Evolutionary conservation across 495 filamentous ascomycete genomes (phyloP).

Genomic region (Cercophora samala): DNA sequence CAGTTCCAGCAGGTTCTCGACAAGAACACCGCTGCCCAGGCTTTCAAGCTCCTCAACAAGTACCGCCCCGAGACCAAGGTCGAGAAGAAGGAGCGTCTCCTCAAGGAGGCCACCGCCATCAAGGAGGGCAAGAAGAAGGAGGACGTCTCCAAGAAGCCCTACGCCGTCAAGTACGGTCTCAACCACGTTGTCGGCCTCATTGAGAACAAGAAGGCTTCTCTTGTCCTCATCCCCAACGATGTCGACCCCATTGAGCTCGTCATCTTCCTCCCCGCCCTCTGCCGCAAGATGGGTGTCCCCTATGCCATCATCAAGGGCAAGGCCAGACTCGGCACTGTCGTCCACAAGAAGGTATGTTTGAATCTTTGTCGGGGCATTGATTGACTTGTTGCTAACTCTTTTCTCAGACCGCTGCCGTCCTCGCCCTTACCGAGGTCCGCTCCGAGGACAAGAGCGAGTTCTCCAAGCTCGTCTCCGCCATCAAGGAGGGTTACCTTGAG

Average conservation of each 20-base stretch:
- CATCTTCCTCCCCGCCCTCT: slow-evolving; percentile 97
- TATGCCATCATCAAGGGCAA: slow-evolving; percentile 99
- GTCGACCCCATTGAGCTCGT: slow-evolving; percentile 99
- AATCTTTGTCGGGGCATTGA: background rate
- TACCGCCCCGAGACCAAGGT: slow-evolving; percentile 98
- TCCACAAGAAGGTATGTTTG: slow-evolving; percentile 91
- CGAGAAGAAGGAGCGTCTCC: slow-evolving; percentile 99
- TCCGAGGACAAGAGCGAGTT: slow-evolving; percentile 97
- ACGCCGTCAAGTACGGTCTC: slow-evolving; percentile 97
- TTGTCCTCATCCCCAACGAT: slow-evolving; percentile 98
- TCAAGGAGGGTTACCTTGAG: slow-evolving; percentile 97
- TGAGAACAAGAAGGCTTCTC: slow-evolving; percentile 99
- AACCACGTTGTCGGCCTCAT: slow-evolving; percentile 99
- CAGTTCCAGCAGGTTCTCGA: slow-evolving; percentile 98
- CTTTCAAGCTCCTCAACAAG: slow-evolving; percentile 98
- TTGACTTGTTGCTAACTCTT: background rate
- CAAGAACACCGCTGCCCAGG: slow-evolving; percentile 95
- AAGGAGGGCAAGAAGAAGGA: slow-evolving; percentile 99
- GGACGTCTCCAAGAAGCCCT: slow-evolving; percentile 99
- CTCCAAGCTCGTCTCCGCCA: slow-evolving; percentile 87
- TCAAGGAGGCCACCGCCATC: slow-evolving; percentile 95
- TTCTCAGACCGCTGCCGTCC: slow-evolving; percentile 79
- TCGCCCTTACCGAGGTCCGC: slow-evolving; percentile 94
- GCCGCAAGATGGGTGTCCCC: slow-evolving; percentile 99
- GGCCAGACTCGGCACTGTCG: slow-evolving; percentile 95